Evolutionary conservation across 192 early-diverging fungal species (phyloP).

Genomic region (Linnemannia exigua): DNA sequence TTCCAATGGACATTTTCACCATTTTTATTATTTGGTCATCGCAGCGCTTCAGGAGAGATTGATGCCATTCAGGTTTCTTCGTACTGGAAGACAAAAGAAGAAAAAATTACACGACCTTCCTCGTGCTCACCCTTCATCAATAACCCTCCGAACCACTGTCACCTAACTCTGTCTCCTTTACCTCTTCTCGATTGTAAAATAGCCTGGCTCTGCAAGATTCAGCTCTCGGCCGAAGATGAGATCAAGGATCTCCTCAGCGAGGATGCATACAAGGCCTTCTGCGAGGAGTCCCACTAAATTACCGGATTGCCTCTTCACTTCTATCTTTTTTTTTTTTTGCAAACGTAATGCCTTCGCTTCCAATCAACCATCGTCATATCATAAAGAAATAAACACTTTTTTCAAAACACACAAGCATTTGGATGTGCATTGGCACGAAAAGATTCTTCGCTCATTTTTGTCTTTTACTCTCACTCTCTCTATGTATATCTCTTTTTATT

Average conservation of each 20-base stretch:
- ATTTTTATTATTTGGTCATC: background rate
- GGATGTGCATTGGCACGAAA: no score
- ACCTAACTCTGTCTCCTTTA: slow-evolving; percentile 3
- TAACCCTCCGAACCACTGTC: no score
- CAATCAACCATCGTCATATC: background rate
- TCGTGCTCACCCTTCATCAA: no score
- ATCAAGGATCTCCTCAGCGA: slow-evolving; percentile 81
- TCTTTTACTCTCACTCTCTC: background rate
- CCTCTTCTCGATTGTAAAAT: slow-evolving; percentile 8
- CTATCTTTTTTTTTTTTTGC: slow-evolving; percentile 1
- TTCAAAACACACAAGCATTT: background rate
- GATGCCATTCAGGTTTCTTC: background rate
- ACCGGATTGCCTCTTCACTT: background rate
- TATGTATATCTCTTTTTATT: background rate
- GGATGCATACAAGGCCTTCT: slow-evolving; percentile 74
- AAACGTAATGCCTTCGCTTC: background rate
- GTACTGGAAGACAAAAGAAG: background rate
- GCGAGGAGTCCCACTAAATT: slow-evolving; percentile 47
- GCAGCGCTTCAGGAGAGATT: background rate
- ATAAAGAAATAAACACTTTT: slow-evolving; percentile 15
- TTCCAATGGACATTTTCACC: no score
- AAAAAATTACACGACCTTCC: background rate
- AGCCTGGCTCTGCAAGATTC: slow-evolving; percentile 96
- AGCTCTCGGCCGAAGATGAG: slow-evolving; percentile 77
- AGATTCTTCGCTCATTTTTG: no score